These are phyloP conservation scores for Aureobasidium sp. DNA, from an alignment of 2,329 filamentous ascomycete species.

Conservation along the genomic window DNA sequence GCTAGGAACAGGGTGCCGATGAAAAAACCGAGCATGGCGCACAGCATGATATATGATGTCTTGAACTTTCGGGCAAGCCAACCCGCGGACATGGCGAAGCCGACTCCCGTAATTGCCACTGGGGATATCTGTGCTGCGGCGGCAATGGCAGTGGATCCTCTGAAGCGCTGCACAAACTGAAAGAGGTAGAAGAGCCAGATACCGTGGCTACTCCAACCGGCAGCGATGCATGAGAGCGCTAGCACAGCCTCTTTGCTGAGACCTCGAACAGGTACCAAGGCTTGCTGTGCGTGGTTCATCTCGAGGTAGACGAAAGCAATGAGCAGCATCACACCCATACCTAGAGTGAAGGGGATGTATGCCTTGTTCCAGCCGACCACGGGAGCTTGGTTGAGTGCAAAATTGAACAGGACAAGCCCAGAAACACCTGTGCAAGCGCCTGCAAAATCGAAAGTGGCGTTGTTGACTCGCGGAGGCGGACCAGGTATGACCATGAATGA, in stretches of 20 bases:
- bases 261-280: conserved; percentile 24
- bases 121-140: conserved; percentile 31
- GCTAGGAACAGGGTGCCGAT: conserved; percentile 32
- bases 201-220: conserved; percentile 30
- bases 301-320: conserved; percentile 27
- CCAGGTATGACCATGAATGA: conserved; percentile 24
- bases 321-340: conserved; percentile 26
- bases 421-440: conserved; percentile 26
- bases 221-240: conserved; percentile 26
- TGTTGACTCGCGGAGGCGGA: conserved; percentile 14
- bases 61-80: conserved; percentile 20
- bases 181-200: conserved; percentile 24
- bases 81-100: conserved; percentile 36
- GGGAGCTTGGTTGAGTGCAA: conserved; percentile 30
- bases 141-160: neutral
- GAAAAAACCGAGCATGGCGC: conserved; percentile 33
- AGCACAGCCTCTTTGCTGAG: conserved; percentile 23
- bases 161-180: conserved; percentile 15
- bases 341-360: conserved; percentile 26
- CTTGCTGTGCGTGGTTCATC: conserved; percentile 20
- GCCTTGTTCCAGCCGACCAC: conserved; percentile 27
- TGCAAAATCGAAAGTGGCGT: conserved; percentile 23
- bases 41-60: conserved; percentile 26
- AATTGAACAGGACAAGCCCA: conserved; percentile 28
- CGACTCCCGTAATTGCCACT: conserved; percentile 36